Evolutionary conservation across 1,284 basidiomycete genomes (phyloP), one percentile per base, ranked within the genome.

Genomic region (Ceratobasidium sp.): DNA sequence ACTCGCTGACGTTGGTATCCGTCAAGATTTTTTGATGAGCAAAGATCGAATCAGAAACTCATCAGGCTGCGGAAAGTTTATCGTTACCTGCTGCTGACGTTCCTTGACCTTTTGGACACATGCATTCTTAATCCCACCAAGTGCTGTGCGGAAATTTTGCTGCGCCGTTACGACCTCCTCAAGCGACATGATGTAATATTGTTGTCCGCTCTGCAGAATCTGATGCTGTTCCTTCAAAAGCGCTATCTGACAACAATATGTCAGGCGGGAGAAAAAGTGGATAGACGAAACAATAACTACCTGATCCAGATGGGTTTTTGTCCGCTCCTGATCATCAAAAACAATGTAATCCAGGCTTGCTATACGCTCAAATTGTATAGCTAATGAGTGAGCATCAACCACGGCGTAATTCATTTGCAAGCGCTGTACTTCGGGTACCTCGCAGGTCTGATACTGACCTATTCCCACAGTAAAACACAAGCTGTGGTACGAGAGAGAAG

Each of bases 341-440:
- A 67, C 21, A 32, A 67, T 53, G 26, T 23, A 67, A 48, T 67
- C 26, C n/a, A 67, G 32, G 50, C 50, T 55, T 34, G 41, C 48
- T 21, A 50, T 67, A 12, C 64, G 64, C 64, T 55, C 64, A 43
- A 67, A 67, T 50, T 67, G 50, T 36, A 55, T 16, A 32, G 50
- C 64, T 23, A 39, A 55, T 12, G 64, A 50, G 34, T 67, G 50
- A 21, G 64, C 48, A 21, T 23, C 50, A 10, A 53, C 48, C 1
- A 67, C 64, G 18, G 64, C 52, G 12, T 53, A 34, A 32, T 67
- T 67, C 64, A 67, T 67, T 50, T 67, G 64, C 23, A 67, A 48
- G 28, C 50, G 64, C 16, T 67, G 64, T 18, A 55, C 21, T 23
- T 67, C 64, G n/a, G 52, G 64, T 3, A 67, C 36, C 50, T 69